Conservation (phyloP, 2,329 filamentous ascomycete species). For the Microcyclospora tardicrescens region DNA sequence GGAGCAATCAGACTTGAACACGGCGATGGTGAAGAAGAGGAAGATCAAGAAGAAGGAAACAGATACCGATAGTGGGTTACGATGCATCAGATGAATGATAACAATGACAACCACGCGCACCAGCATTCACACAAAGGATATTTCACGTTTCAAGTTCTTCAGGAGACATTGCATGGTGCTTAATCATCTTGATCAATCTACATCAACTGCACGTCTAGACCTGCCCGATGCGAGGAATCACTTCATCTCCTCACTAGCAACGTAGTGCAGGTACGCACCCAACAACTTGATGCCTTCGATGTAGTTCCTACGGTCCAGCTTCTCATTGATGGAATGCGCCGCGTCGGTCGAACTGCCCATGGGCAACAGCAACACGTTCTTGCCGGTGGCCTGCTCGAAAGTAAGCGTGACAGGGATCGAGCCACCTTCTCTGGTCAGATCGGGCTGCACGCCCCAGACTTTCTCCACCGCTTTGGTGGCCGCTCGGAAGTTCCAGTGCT, state of each 20-base stretch:
- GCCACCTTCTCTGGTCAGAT: slow-evolving; percentile 91
- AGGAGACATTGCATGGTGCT: too few relatives aligned
- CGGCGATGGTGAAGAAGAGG: too few relatives aligned
- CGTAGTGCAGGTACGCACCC: slow-evolving; percentile 90
- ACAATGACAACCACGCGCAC: too few relatives aligned
- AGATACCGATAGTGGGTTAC: too few relatives aligned
- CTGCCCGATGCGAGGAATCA: too few relatives aligned
- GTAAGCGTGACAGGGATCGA: slow-evolving; percentile 95
- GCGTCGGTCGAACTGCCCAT: slow-evolving; percentile 97
- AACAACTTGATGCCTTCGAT: slow-evolving; percentile 95
- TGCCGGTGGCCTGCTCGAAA: slow-evolving; percentile 93
- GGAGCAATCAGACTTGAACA: too few relatives aligned
- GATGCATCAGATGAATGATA: too few relatives aligned
- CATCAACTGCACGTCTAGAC: too few relatives aligned
- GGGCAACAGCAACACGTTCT: slow-evolving; percentile 88
- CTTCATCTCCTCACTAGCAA: slow-evolving; percentile 65
- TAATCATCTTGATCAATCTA: too few relatives aligned
- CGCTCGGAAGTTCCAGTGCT: slow-evolving; percentile 97
- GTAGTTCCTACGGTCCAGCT: slow-evolving; percentile 92
- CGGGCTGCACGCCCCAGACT: slow-evolving; percentile 85
- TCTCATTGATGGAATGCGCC: slow-evolving; percentile 97
- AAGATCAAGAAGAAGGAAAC: too few relatives aligned
- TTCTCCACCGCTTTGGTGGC: slow-evolving; percentile 92
- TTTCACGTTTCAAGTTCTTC: too few relatives aligned
- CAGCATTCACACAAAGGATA: too few relatives aligned